Evolutionary conservation across 148 eudicot genomes (phyloP), one percentile per base, ranked within the genome.

Genomic region (Spergularia marina): DNA sequence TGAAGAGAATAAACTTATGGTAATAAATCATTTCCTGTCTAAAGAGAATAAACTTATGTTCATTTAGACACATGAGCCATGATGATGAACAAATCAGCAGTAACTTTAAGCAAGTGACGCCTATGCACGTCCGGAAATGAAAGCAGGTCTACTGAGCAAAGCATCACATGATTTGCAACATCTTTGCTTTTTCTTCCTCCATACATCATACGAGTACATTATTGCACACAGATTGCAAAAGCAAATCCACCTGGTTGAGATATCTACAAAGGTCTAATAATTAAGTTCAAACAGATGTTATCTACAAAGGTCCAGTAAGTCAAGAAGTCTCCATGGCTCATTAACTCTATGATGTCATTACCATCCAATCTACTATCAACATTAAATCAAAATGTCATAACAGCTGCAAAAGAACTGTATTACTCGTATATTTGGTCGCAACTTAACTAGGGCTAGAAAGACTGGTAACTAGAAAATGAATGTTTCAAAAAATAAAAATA

Each of bases 21-120:
- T 3, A 44, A 52, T 41, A 83, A 84, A 71, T 53, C 56, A 79
- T 95, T 95, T 47, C 49, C 81, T 56, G 76, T 75, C 98, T 94
- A 84, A 82, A 86, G 56, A 59, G 7, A 41, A 30, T 47, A 71
- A 74, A 12, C 1, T 17, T 16, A 68, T 20, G 8, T 70, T 51
- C 72, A 25, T 53, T 10, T 53, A 53, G 0, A 30, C 36, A 30
- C 36, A 30, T 1, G 4, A 23, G 12, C 12, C 56, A 12, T 49
- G 39, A 12, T 51, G 21, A 10, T 16, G 18, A 34, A 68, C 9
- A 57, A 21, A 47, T 14, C 6, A 57, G 4, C 23, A 12, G 49
- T 16, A 75, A 63, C 9, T 30, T 3, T 30, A 30, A 30, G 36
- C 36, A 53, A 30, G 36, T 21, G 21, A 53, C 53, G 18, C 11